phyloP scores from a whole-genome alignment of 2,329 filamentous ascomycete genomes.

The Aspergillus glaucus region DNA sequence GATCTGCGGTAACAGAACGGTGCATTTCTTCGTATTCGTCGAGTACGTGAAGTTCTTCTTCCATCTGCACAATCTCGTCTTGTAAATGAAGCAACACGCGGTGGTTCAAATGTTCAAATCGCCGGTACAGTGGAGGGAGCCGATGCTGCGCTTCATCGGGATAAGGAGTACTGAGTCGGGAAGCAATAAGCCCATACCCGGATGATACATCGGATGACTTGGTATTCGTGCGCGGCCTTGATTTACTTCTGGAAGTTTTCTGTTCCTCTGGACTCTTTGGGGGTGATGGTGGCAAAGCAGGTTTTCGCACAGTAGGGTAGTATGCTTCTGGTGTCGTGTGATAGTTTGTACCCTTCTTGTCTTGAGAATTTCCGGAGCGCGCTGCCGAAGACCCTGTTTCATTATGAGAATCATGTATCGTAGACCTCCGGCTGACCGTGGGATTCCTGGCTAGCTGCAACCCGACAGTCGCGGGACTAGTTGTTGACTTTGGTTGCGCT shows the following conservation, averaged over 20 bases:
- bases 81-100: conserved; percentile 76
- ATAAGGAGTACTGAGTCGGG: conserved; percentile 21
- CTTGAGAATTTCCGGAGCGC: conserved; percentile 14
- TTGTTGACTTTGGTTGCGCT: conserved; percentile 2
- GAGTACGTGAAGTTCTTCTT: conserved; percentile 66
- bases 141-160: conserved; percentile 21
- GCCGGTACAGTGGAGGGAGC: conserved; percentile 65
- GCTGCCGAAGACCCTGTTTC: conserved; percentile 12
- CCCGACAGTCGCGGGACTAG: not conserved
- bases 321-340: conserved; percentile 23
- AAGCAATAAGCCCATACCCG: conserved; percentile 32
- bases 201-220: conserved; percentile 19
- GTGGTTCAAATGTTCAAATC: conserved; percentile 76
- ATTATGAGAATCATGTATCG: conserved; percentile 13
- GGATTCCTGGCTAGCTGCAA: conserved; percentile 22
- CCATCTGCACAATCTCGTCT: conserved; percentile 74
- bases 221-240: conserved; percentile 17
- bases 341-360: conserved; percentile 16
- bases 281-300: conserved; percentile 26
- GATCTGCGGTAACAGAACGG: conserved; percentile 24
- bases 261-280: conserved; percentile 24
- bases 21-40: conserved; percentile 53
- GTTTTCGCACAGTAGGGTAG: conserved; percentile 20
- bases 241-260: conserved; percentile 18
- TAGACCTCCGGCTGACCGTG: conserved; percentile 12